Conservation (phyloP, 331 rosid species). For the Dryas integrifolia region DNA sequence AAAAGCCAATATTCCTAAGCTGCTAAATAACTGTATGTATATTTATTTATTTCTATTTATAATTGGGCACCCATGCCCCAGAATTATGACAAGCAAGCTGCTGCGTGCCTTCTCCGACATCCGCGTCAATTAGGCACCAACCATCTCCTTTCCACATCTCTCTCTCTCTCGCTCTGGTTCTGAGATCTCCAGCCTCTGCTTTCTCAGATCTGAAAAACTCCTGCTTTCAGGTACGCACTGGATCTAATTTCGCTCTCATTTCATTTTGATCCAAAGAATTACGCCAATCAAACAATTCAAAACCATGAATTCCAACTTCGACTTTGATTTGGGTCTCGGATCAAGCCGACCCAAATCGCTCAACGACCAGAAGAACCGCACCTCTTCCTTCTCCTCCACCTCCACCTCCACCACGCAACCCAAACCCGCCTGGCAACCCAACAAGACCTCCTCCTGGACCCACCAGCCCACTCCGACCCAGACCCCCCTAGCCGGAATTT, state of each 20-base stretch:
- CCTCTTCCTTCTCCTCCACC: constrained; percentile 29
- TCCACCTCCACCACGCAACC: constrained; percentile 40
- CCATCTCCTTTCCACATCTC: neutral
- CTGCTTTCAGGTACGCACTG: constrained; percentile 24
- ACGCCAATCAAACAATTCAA: neutral
- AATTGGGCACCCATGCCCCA: too few species aligned
- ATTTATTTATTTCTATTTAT: too few species aligned
- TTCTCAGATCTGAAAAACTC: neutral
- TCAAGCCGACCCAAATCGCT: constrained; percentile 74
- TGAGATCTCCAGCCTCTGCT: constrained; percentile 6
- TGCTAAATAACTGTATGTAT: too few species aligned
- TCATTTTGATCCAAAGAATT: neutral
- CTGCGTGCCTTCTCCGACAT: constrained; percentile 6
- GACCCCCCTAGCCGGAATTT: constrained; percentile 36
- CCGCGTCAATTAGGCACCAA: neutral
- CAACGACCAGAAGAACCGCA: constrained; percentile 70
- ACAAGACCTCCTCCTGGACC: constrained; percentile 74
- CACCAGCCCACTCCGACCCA: constrained; percentile 66
- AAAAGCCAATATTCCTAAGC: neutral
- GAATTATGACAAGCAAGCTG: neutral
- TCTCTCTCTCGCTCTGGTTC: neutral
- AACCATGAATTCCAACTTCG: constrained; percentile 76
- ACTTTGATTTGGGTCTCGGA: constrained; percentile 86
- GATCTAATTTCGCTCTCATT: neutral
- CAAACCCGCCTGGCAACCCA: constrained; percentile 62